Conservation (phyloP, 257 asterid species). For the Salvia miltiorrhiza region DNA sequence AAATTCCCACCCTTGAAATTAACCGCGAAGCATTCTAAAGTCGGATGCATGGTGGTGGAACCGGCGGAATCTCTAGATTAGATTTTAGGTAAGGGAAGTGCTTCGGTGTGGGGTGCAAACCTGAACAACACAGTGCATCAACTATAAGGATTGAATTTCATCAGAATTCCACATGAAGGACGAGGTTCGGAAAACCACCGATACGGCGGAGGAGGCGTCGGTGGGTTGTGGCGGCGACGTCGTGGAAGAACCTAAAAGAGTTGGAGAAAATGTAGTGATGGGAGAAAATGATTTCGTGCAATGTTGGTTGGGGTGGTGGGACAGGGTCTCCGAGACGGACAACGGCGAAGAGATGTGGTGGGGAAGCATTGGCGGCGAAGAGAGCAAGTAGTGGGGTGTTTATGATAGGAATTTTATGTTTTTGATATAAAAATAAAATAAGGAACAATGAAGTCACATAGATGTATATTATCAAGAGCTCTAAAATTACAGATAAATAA, state of each 20-base stretch:
- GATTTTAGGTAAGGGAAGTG: background rate
- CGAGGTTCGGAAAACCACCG: constrained; percentile 11
- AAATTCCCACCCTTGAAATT: no score
- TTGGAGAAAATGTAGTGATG: constrained; percentile 24
- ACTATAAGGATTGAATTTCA: constrained; percentile 13
- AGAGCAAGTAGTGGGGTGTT: no score
- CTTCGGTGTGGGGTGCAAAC: constrained; percentile 21
- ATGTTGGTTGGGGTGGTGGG: no score
- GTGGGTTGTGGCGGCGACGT: constrained; percentile 16
- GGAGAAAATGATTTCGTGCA: no score
- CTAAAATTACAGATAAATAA: no score
- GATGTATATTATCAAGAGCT: no score
- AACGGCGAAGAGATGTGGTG: no score
- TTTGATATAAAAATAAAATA: no score
- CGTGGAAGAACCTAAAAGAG: constrained; percentile 25
- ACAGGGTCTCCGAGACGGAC: no score
- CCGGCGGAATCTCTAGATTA: constrained; percentile 25
- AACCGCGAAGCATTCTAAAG: constrained; percentile 28
- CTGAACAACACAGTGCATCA: constrained; percentile 34
- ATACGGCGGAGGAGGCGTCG: constrained; percentile 6
- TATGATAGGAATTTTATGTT: no score
- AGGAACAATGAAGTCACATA: no score
- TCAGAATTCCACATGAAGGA: constrained; percentile 17
- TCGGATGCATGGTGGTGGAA: constrained; percentile 8
- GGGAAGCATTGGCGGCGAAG: no score